These are phyloP conservation scores for Rehmannia glutinosa DNA, from an alignment of 257 asterid species.

Conservation along the genomic window DNA sequence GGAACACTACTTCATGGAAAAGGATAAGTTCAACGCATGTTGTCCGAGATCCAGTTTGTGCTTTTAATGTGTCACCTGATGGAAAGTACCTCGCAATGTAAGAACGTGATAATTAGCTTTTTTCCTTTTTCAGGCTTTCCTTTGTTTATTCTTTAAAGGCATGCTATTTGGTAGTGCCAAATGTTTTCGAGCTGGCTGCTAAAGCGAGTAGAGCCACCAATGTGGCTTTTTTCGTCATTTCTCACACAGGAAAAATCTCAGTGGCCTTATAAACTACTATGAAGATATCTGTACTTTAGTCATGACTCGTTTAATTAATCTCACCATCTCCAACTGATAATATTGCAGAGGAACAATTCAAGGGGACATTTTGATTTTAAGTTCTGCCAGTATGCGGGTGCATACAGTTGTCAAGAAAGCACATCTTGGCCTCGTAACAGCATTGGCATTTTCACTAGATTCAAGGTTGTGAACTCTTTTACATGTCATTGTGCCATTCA, in stretches of 20 bases:
- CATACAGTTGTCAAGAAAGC: constrained; percentile 63
- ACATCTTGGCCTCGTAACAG: constrained; percentile 86
- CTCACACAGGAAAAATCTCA: too few species aligned
- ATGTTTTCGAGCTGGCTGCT: constrained; percentile 12
- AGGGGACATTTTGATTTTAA: constrained; percentile 64
- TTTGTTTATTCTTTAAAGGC: not conserved
- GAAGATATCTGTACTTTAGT: not conserved
- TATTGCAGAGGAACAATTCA: constrained; percentile 78
- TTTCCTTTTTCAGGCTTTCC: not conserved
- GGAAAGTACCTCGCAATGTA: constrained; percentile 85
- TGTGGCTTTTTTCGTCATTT: not conserved
- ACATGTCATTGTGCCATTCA: not conserved
- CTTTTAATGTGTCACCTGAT: constrained; percentile 83
- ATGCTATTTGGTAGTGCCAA: not conserved
- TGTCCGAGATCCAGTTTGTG: constrained; percentile 63
- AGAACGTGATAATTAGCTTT: constrained; percentile 20
- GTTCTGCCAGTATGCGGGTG: constrained; percentile 47
- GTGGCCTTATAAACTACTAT: not conserved
- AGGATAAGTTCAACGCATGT: constrained; percentile 62
- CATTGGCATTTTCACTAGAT: constrained; percentile 71
- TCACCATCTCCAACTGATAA: constrained; percentile 18
- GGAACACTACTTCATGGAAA: constrained; percentile 64
- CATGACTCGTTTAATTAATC: not conserved
- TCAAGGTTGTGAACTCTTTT: constrained; percentile 51
- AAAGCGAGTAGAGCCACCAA: not conserved